phyloP scores from a whole-genome alignment of 768 basidiomycete genomes.

The Suillus paluster region DNA sequence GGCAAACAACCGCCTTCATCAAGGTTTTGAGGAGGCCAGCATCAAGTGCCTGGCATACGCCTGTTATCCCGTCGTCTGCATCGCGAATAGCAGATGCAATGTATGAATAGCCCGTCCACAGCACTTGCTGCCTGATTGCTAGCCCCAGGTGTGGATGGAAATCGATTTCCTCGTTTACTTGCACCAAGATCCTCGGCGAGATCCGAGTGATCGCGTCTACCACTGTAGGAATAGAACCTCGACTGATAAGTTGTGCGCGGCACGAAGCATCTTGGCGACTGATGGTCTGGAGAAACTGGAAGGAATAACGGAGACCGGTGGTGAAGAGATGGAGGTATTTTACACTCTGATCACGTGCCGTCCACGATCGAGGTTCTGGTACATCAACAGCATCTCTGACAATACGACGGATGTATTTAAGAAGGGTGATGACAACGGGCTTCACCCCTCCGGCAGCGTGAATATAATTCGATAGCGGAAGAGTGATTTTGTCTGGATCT shows the following conservation, averaged over 20 bases:
- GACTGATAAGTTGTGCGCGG: neutral
- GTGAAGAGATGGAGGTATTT: neutral
- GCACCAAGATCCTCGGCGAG: neutral
- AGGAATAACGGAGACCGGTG: neutral
- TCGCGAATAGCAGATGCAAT: neutral
- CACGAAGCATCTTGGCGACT: neutral
- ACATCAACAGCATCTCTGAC: neutral
- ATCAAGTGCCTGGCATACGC: neutral
- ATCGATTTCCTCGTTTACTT: neutral
- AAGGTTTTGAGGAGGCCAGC: neutral
- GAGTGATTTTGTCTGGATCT: neutral
- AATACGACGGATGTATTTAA: neutral
- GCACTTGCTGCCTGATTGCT: neutral
- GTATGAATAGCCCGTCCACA: neutral
- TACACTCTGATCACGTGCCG: neutral
- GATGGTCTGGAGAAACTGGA: neutral
- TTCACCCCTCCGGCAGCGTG: neutral
- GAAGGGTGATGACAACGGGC: neutral
- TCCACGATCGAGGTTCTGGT: constrained; percentile 1
- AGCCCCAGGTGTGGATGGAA: neutral
- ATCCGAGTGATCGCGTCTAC: neutral
- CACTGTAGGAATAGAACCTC: neutral
- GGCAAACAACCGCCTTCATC: neutral
- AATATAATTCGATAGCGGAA: neutral
- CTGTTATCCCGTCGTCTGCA: neutral